Evolutionary conservation across 1,284 basidiomycete genomes (phyloP).

Genomic region (Thelephora terrestris): DNA sequence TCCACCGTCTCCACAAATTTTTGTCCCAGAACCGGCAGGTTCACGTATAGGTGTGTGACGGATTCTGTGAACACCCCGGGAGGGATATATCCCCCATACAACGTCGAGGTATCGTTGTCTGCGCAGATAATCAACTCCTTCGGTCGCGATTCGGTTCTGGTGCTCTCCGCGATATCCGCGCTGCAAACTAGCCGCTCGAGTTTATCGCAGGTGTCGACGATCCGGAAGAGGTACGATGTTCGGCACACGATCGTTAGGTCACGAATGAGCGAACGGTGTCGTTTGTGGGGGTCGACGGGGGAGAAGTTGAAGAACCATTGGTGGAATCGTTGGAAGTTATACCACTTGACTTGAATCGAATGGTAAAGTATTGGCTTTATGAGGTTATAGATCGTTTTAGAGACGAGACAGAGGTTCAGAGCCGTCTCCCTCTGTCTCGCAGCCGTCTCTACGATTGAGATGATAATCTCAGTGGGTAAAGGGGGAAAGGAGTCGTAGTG

Average conservation of each 20-base stretch:
- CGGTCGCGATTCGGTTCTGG: neutral
- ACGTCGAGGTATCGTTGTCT: neutral
- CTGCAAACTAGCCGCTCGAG: neutral
- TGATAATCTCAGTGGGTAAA: neutral
- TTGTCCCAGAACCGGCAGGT: neutral
- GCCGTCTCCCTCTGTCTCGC: neutral
- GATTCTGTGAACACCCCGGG: neutral
- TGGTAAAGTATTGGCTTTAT: neutral
- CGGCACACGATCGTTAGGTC: neutral
- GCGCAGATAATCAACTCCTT: neutral
- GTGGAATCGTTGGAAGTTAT: neutral
- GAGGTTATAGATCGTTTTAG: neutral
- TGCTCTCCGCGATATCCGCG: neutral
- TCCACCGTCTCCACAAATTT: neutral
- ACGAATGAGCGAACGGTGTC: neutral
- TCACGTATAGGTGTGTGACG: neutral
- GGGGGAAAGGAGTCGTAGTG: neutral
- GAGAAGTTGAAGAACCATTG: neutral
- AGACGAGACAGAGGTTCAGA: neutral
- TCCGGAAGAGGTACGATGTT: neutral
- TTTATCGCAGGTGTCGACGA: neutral
- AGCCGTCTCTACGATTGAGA: neutral
- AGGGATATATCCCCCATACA: neutral
- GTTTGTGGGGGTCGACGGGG: neutral
- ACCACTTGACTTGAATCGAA: neutral